A percentile compares a stretch with the other conserved stretches of the same genome.
Conservation (phyloP, 179 eudicot species). For the Carnegiea gigantea region DNA sequence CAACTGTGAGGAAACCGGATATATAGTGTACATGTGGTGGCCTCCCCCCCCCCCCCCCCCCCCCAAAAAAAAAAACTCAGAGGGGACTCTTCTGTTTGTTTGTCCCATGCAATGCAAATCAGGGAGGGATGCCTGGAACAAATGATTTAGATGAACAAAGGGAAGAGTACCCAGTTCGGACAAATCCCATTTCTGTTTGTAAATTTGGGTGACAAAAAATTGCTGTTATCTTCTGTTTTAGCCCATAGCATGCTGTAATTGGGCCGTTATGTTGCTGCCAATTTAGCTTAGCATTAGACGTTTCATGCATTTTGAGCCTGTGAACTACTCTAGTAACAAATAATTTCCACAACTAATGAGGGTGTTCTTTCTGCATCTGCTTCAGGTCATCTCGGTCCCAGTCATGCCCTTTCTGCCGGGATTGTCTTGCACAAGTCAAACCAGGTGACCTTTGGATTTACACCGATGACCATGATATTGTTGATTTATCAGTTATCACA, state of each 20-base stretch:
- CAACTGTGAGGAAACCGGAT: not conserved
- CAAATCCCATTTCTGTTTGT: not conserved
- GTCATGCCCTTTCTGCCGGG: constrained; percentile 37
- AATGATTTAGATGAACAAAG: not conserved
- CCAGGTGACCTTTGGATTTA: constrained; percentile 36
- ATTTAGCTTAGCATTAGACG: not conserved
- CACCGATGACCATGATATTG: constrained; percentile 29
- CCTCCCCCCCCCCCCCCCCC: no score
- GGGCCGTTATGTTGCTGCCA: constrained; percentile 3
- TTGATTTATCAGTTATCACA: constrained; percentile 29
- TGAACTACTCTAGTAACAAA: no score
- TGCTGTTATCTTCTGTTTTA: not conserved
- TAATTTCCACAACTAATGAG: not conserved
- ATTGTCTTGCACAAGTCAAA: constrained; percentile 24
- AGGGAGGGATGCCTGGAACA: not conserved
- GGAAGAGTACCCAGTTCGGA: not conserved
- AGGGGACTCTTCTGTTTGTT: not conserved
- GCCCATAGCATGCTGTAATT: constrained; percentile 1
- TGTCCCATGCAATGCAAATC: not conserved
- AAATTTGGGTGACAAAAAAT: not conserved
- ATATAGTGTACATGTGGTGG: not conserved
- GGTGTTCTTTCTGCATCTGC: not conserved
- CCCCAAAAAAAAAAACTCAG: not conserved
- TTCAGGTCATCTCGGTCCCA: constrained; percentile 31
- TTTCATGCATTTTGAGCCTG: not conserved